Percentiles rank a stretch among this genome's conserved stretches.
Conservation (phyloP, 1,284 basidiomycete genomes). For the Marasmius tenuissimus region DNA sequence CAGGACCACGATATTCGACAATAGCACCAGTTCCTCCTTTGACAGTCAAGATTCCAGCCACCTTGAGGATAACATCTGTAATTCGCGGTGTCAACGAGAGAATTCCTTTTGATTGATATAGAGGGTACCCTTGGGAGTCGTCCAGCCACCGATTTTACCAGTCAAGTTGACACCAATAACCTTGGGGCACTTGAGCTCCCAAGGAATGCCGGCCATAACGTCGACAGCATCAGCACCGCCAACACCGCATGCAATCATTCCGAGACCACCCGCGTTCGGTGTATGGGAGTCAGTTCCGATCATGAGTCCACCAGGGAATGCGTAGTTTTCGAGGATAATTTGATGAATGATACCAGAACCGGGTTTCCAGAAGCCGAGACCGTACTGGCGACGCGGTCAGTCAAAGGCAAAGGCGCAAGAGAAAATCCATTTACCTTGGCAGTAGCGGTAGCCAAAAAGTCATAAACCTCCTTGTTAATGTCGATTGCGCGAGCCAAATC, state of each 20-base stretch:
- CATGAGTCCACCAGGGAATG: slow-evolving; percentile 98
- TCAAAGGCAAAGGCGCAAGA: slow-evolving; percentile 2
- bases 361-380: slow-evolving; percentile 99
- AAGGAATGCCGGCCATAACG: slow-evolving; percentile 96
- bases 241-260: slow-evolving; percentile 99
- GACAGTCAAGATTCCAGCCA: slow-evolving; percentile 95
- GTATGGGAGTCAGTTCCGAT: slow-evolving; percentile 99
- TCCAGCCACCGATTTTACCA: slow-evolving; percentile 96
- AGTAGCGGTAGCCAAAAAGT: slow-evolving; percentile 97
- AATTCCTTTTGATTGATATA: background rate
- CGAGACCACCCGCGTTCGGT: slow-evolving; percentile 98
- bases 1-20: slow-evolving; percentile 92
- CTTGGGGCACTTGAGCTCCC: slow-evolving; percentile 99
- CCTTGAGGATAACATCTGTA: slow-evolving; percentile 93
- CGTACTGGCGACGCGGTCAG: slow-evolving; percentile 58
- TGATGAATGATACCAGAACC: slow-evolving; percentile 99
- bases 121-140: slow-evolving; percentile 86
- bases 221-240: slow-evolving; percentile 99
- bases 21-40: slow-evolving; percentile 98
- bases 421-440: slow-evolving; percentile 68
- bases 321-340: slow-evolving; percentile 98
- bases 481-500: slow-evolving; percentile 92
- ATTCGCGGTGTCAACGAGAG: slow-evolving; percentile 6
- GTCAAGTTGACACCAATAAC: slow-evolving; percentile 97
- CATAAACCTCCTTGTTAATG: slow-evolving; percentile 99